Conservation (phyloP, 2,329 filamentous ascomycete species). For the Graphiopsis chlorocephala region DNA sequence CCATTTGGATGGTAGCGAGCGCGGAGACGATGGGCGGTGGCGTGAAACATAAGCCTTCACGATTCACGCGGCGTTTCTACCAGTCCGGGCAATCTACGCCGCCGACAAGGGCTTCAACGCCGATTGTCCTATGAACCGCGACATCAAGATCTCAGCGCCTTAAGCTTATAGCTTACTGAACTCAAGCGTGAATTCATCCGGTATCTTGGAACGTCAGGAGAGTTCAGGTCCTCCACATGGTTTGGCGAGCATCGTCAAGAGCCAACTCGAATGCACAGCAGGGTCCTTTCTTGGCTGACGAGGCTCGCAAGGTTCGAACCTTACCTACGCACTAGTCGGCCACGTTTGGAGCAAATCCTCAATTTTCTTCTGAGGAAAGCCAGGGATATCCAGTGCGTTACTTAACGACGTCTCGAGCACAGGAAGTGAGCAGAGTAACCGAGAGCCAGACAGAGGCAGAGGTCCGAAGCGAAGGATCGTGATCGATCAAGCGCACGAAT, state of each 20-base stretch:
- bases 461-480: neutral
- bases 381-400: neutral
- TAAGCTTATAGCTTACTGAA: neutral
- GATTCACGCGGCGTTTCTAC: neutral
- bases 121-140: neutral
- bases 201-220: neutral
- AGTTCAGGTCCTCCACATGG: conserved; percentile 10
- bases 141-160: neutral
- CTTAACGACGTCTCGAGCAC: neutral
- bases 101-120: neutral
- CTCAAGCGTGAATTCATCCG: neutral
- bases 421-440: neutral
- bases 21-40: neutral
- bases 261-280: neutral
- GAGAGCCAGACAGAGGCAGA: neutral
- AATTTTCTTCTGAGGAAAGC: neutral
- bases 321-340: neutral
- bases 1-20: conserved; percentile 6
- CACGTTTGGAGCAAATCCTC: neutral
- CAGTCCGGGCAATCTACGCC: neutral
- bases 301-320: neutral
- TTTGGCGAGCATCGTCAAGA: neutral
- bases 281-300: conserved; percentile 1
- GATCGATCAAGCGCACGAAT: neutral
- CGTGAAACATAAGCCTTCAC: conserved; percentile 1